Conservation (phyloP, 495 filamentous ascomycete species). For the Daldinia grandis region DNA sequence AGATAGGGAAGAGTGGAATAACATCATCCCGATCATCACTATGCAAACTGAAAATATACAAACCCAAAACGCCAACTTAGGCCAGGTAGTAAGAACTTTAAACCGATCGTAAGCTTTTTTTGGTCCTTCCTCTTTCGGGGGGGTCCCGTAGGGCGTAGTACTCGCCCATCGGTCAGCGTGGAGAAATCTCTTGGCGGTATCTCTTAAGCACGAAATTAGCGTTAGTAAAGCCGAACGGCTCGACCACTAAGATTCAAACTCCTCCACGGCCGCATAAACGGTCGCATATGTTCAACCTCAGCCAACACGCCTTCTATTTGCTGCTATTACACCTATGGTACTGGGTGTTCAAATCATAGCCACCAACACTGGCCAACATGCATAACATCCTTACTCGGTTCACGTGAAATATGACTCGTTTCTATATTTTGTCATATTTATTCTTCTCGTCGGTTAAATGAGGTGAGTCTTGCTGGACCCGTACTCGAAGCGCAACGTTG, state of each 20-base stretch:
- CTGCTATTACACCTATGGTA: conserved; percentile 1
- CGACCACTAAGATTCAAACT: neutral
- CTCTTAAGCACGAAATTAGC: conserved; percentile 2
- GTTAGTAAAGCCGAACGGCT: neutral
- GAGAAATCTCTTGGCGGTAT: neutral
- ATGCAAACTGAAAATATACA: neutral
- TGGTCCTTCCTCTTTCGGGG: neutral
- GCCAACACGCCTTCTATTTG: too few species aligned
- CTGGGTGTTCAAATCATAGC: neutral
- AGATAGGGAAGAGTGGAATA: too few species aligned
- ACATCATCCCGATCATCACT: too few species aligned
- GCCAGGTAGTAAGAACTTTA: neutral
- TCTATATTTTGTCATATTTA: neutral
- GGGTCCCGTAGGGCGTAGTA: neutral
- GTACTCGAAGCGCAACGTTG: neutral
- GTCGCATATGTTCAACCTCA: conserved; percentile 29
- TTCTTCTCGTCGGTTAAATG: neutral
- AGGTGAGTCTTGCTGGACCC: neutral
- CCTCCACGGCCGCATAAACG: conserved; percentile 22
- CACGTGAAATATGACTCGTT: conserved; percentile 10
- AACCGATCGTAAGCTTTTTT: neutral
- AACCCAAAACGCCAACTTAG: neutral
- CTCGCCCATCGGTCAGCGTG: neutral
- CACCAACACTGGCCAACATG: conserved; percentile 2
- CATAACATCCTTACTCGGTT: conserved; percentile 3